Evolutionary conservation across 225 moss, liverwort and hornwort species (phyloP), one percentile per base, ranked within the genome.

Genomic region (Anthoceros angustus): DNA sequence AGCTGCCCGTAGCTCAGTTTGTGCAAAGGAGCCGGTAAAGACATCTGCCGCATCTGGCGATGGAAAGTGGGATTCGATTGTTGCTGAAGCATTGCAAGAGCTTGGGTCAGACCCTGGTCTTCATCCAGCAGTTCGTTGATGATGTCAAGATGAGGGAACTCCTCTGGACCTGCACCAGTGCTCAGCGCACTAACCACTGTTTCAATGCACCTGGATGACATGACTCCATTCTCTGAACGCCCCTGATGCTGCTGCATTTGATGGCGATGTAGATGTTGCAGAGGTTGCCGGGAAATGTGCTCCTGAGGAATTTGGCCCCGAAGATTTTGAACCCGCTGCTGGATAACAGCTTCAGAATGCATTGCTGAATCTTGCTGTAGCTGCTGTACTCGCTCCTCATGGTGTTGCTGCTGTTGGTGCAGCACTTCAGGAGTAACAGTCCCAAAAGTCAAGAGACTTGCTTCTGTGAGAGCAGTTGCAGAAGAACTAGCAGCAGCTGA

Each of bases 131-230:
- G 79, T 68, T 98, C 86, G 66, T 87, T 98, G 69, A 98, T 98
- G 66, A 98, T 98, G 74, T 98, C 98, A 66, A 92, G 81, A 75
- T 98, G 98, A 21, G 98, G 98, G 69, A 98, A 98, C 68, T 98
- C 98, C 74, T 98, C 98, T 70, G 89, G 82, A 7, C 73, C 80
- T 66, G 85, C 80, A 71, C 85, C 89, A 50, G 70, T 79, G 61
- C 78, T 87, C 25, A 79, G 39, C 42, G 74, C 32, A 2, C 78
- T 72, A 62, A 78, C 82, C 73, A 75, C 73, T 38, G 74, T 66
- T 1, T 40, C 43, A 42, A 74, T 64, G 18, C 76, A 82, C 68
- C 89, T 78, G 3, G 77, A 69, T 20, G 62, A 72, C 71, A 73
- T 68, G 70, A 82, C 42, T 38, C 39, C 81, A 64, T 82, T 77